These are phyloP conservation scores for Fraxinus latifolia DNA, from an alignment of 305 asterid species.

Conservation along the genomic window DNA sequence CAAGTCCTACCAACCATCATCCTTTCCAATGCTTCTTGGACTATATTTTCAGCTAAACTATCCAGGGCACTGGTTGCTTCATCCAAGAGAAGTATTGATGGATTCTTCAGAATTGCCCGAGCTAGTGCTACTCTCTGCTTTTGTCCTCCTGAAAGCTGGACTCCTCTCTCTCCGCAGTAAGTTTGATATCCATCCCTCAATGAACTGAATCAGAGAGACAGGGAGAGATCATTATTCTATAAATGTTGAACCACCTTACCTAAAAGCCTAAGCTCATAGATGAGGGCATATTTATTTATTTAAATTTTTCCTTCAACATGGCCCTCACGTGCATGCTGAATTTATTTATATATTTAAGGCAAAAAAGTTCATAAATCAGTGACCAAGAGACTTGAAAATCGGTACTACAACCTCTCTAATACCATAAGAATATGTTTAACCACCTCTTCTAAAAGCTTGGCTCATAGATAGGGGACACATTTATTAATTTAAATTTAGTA, in stretches of 20 bases:
- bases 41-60: conserved; percentile 54
- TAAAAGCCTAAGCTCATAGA: not conserved
- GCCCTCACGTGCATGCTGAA: not conserved
- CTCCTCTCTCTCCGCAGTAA: conserved; percentile 79
- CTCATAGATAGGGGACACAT: not conserved
- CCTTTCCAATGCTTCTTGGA: conserved; percentile 65
- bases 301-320: not conserved
- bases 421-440: not conserved
- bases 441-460: not conserved
- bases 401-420: not conserved
- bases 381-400: not conserved
- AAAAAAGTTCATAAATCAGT: not conserved
- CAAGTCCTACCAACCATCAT: conserved; percentile 68
- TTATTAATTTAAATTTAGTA: not conserved
- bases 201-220: conserved; percentile 38
- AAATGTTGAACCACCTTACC: not conserved
- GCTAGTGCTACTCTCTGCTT: conserved; percentile 75
- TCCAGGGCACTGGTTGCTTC: conserved; percentile 86
- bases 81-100: conserved; percentile 66
- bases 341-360: not conserved
- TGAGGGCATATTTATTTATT: not conserved
- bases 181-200: conserved; percentile 62
- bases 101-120: conserved; percentile 74
- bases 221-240: not conserved
- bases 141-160: conserved; percentile 79